These are phyloP conservation scores for button mushroom (Agaricus bisporus) DNA, from an alignment of 768 basidiomycete genomes.

Conservation along the genomic window DNA sequence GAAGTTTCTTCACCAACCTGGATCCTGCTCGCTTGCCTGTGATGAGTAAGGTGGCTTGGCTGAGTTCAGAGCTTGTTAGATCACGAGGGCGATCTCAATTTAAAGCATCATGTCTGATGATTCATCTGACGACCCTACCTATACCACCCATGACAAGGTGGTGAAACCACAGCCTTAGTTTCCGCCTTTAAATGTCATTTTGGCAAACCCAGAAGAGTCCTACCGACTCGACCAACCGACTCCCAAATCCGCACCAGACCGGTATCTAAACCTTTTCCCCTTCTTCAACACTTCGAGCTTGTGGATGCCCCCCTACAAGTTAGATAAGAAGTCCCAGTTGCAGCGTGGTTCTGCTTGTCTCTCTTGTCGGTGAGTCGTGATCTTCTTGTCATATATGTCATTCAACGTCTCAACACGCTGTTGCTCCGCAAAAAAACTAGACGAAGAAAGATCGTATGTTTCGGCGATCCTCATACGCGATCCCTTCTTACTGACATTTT, in stretches of 20 bases:
- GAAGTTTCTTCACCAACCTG: no score
- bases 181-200: conserved; percentile 1
- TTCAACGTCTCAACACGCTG: background rate
- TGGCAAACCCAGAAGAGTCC: background rate
- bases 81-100: no score
- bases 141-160: background rate
- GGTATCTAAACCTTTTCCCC: background rate
- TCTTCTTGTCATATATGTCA: background rate
- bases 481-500: background rate
- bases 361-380: conserved; percentile 33
- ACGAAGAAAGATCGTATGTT: conserved; percentile 39
- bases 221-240: background rate
- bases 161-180: background rate
- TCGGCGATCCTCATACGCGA: background rate
- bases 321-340: conserved; percentile 16
- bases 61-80: no score
- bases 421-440: conserved; percentile 17
- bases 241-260: conserved; percentile 4
- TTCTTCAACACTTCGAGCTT: background rate
- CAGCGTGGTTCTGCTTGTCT: conserved; percentile 39
- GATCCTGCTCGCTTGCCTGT: no score
- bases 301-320: conserved; percentile 9
- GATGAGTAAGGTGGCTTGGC: no score
- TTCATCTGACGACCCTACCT: background rate
- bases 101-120: background rate